Base-by-base conservation (phyloP, 1,284 basidiomycete species). In the Phenoliferia sp. region DNA sequence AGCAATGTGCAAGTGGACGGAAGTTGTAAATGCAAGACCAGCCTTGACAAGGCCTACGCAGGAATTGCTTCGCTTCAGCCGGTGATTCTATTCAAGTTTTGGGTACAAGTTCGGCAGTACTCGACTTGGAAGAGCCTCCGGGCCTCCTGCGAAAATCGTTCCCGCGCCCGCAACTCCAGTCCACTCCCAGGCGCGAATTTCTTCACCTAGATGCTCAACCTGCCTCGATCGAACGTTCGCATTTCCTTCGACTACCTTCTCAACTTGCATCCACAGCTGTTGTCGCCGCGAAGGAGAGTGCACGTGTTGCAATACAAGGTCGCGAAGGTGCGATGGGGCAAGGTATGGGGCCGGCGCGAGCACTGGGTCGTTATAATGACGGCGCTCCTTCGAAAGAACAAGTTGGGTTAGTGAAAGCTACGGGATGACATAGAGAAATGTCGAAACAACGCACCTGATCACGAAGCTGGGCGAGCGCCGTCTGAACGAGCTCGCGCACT, bases 221-320 rank as follows among this genome's bases (percentile, higher is more conserved):
- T 95, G 83, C 77, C 91, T 89, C 32, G 88, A 88, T 65, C 92
- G 86, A 26, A 99, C 91, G 79, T 99, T 99, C 26, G 92, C 87
- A 80, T 99, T 99, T 64, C 86, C 87, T 80, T 99, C 95, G 1
- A 99, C 92, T 57, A 94, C 82, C 59, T 84, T 86, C 77, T 91
- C 89, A 54, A 99, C 96, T 67, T 85, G 85, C 59, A 85, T 83
- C 96, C 96, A 99, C 36, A 98, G 76, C 39, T 86, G 82, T 66
- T 86, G 84, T 59, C 94, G 85, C 34, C 81, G 81, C 9, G 84
- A 77, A 19, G 90, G 84, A 31, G 88, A 88, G 76, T 90, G 89
- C 67, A 92, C 88, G 62, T 90, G 86, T 71, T 90, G 88, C 31
- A 99, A 81, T 54, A 98, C 85, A 55, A 90, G 83, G 80, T 99